Evolutionary conservation across 148 eudicot species (phyloP).

Genomic region (Fagopyrum tataricum): DNA sequence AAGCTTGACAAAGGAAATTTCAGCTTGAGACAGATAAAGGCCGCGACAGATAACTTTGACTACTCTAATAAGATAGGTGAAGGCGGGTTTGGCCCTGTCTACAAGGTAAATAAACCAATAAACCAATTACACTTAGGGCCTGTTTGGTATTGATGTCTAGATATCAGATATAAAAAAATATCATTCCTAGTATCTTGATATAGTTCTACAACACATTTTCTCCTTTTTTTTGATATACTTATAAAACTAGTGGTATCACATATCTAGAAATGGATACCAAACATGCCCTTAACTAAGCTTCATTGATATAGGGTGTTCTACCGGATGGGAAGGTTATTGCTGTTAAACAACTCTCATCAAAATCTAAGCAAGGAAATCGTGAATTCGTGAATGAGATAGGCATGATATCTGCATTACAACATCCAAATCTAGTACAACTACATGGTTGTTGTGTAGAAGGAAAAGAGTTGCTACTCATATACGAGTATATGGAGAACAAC

Average conservation of each 20-base stretch:
- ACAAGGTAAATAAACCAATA: slow-evolving; percentile 48
- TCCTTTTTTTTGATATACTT: too few relatives aligned
- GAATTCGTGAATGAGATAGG: slow-evolving; percentile 77
- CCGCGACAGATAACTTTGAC: slow-evolving; percentile 61
- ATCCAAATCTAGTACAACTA: slow-evolving; percentile 81
- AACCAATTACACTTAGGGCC: too few relatives aligned
- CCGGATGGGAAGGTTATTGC: slow-evolving; percentile 70
- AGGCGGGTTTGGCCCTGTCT: slow-evolving; percentile 96
- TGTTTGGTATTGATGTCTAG: too few relatives aligned
- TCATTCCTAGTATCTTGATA: too few relatives aligned
- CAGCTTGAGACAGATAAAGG: slow-evolving; percentile 65
- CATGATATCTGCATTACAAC: slow-evolving; percentile 83
- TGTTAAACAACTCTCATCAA: slow-evolving; percentile 79
- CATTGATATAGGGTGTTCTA: slow-evolving; percentile 44
- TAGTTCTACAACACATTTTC: too few relatives aligned
- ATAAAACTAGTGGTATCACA: too few relatives aligned
- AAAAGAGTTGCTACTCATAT: slow-evolving; percentile 55
- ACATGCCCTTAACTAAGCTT: neutral
- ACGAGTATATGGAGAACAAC: slow-evolving; percentile 82
- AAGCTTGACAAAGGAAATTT: slow-evolving; percentile 60
- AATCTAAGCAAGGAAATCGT: slow-evolving; percentile 68
- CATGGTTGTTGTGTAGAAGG: slow-evolving; percentile 74
- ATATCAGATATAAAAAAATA: too few relatives aligned
- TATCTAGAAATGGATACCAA: too few relatives aligned
- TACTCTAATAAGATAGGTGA: slow-evolving; percentile 62